Evolutionary conservation across 805 yeast genomes (phyloP).

Genomic region (Cephaloascus albidus): DNA sequence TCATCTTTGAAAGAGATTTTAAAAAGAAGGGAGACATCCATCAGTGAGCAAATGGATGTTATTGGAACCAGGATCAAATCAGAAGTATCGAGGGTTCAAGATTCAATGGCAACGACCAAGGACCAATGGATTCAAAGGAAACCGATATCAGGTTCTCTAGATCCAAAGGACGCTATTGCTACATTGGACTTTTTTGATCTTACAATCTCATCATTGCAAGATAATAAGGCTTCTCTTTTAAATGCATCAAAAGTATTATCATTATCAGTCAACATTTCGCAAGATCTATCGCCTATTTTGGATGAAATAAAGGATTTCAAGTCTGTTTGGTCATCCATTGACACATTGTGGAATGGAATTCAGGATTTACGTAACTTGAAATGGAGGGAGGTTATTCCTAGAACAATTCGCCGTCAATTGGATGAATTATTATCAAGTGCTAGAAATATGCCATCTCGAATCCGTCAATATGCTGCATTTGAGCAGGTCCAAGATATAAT

Average conservation of each 20-base stretch:
- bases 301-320: conserved; percentile 49
- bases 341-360: conserved; percentile 37
- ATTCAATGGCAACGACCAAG: conserved; percentile 16
- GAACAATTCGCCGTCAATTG: conserved; percentile 33
- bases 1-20: conserved; percentile 29
- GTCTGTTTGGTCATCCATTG: conserved; percentile 56
- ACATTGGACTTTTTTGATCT: conserved; percentile 17
- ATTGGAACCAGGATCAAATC: conserved; percentile 30
- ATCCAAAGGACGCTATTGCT: conserved; percentile 34
- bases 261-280: conserved; percentile 16
- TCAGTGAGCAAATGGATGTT: conserved; percentile 32
- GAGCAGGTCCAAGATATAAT: conserved; percentile 42
- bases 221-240: conserved; percentile 10
- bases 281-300: conserved; percentile 17
- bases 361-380: conserved; percentile 25
- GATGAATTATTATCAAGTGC: conserved; percentile 40
- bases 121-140: conserved; percentile 40
- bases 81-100: conserved; percentile 27
- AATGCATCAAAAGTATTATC: conserved; percentile 24
- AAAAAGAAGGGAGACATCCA: conserved; percentile 17
- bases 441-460: conserved; percentile 43
- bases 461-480: conserved; percentile 64
- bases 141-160: conserved; percentile 32
- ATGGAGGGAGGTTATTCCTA: conserved; percentile 43
- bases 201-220: conserved; percentile 6